Evolutionary conservation across 805 yeast genomes (phyloP).

Genomic region (Zygosaccharomyces pseudorouxii): DNA sequence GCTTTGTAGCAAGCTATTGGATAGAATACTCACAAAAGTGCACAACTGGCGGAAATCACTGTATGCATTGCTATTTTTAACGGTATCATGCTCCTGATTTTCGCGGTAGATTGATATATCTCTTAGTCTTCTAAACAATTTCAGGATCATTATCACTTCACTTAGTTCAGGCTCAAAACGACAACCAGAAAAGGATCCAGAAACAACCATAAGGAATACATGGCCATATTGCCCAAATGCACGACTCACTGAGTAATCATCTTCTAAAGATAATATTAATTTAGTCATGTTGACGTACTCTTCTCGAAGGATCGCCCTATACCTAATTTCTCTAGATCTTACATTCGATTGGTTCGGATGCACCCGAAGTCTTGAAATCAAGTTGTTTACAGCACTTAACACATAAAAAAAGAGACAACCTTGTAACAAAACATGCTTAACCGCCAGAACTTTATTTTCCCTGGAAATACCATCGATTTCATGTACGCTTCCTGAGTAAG

Average conservation of each 20-base stretch:
- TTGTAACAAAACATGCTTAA: constrained; percentile 17
- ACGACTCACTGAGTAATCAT: constrained; percentile 19
- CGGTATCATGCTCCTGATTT: constrained; percentile 12
- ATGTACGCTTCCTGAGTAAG: constrained; percentile 7
- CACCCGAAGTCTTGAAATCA: constrained; percentile 22
- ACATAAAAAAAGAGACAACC: constrained; percentile 14
- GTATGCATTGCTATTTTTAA: constrained; percentile 15
- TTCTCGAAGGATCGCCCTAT: constrained; percentile 8
- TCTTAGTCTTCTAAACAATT: constrained; percentile 15
- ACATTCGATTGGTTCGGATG: constrained; percentile 11
- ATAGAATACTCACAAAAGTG: constrained; percentile 18
- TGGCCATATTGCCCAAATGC: constrained; percentile 12
- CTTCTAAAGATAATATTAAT: constrained; percentile 12
- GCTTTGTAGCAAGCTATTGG: constrained; percentile 16
- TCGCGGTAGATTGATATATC: constrained; percentile 10
- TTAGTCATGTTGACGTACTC: constrained; percentile 15
- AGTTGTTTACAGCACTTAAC: constrained; percentile 17
- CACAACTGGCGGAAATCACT: constrained; percentile 16
- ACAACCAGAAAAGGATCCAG: constrained; percentile 11
- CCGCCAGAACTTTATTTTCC: constrained; percentile 13
- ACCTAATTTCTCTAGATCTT: constrained; percentile 1
- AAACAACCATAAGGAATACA: constrained; percentile 12
- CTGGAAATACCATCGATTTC: constrained; percentile 5
- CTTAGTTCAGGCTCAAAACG: constrained; percentile 6
- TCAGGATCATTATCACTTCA: constrained; percentile 13